Evolutionary conservation across 228 moss, liverwort and hornwort genomes (phyloP), one percentile per base, ranked within the genome.

Genomic region (Sphagnum fallax): DNA sequence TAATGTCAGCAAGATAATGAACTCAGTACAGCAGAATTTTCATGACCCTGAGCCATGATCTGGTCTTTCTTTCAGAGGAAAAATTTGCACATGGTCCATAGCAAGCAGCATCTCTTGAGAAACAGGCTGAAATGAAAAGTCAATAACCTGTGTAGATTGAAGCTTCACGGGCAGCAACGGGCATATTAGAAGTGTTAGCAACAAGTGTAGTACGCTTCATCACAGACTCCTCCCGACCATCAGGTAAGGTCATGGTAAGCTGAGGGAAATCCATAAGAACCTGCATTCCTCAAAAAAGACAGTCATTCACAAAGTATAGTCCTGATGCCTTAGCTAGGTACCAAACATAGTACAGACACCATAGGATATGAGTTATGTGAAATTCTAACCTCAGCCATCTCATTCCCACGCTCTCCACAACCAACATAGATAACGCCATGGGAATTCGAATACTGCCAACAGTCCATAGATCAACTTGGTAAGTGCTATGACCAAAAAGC

Each of bases 221-320:
- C 47, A 85, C 84, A 53, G 84, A 74, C 63, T 81, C 84, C 69
- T 85, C 81, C 11, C 81, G 75, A 18, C 84, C 84, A 52, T 85
- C 81, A 7, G 81, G 81, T 0, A 81, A 73, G 63, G 81, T 78
- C 84, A 85, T 85, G 6, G 52, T 85, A 49, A 85, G 76, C 76
- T 85, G 77, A 4, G 84, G 84, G 69, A 85, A 85, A 60, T 85
- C 84, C 84, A 85, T 85, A 4, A 85, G 81, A 71, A 85, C 84
- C 77, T 77, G 64, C 52, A 63, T 12, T 12, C 12, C 55, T 12
- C 55, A 55, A 8, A 8, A 55, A 8, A 8, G 9, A 8, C 55
- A 55, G 12, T 12, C 55, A 55, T 55, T 55, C 55, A 55, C 55
- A 55, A 55, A 8, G 9, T 55, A 1, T 12, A 55, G 55, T 32